Evolutionary conservation across 176 grass and related monocot genomes (phyloP).

Genomic region (Avena eriantha): DNA sequence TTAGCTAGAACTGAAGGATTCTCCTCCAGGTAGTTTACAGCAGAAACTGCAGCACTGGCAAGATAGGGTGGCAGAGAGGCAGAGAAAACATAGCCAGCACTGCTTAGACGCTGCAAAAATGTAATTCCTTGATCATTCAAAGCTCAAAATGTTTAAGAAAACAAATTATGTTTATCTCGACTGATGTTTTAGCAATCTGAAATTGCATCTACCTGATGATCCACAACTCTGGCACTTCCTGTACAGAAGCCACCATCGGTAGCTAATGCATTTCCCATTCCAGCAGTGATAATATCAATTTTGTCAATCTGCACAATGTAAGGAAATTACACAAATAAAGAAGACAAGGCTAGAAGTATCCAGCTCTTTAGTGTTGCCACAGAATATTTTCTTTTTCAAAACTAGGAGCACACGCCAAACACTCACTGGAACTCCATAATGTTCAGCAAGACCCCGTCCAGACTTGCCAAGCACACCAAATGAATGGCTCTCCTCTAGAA

Average conservation of each 20-base stretch:
- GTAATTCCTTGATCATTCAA: constrained; percentile 24
- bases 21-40: constrained; percentile 82
- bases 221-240: constrained; percentile 92
- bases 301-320: constrained; percentile 79
- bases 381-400: not conserved
- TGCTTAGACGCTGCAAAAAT: constrained; percentile 84
- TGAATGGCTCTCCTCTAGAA: constrained; percentile 94
- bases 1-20: constrained; percentile 76
- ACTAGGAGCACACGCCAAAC: not conserved
- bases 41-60: constrained; percentile 84
- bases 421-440: constrained; percentile 86
- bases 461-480: constrained; percentile 94
- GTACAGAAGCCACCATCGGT: constrained; percentile 97
- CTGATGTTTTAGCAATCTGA: constrained; percentile 18
- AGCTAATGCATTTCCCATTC: constrained; percentile 96
- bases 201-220: constrained; percentile 79
- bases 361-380: constrained; percentile 17
- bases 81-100: constrained; percentile 93
- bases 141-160: constrained; percentile 34
- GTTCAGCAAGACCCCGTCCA: constrained; percentile 91
- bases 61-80: constrained; percentile 97
- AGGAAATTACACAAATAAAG: constrained; percentile 35
- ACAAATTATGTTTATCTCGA: constrained; percentile 29
- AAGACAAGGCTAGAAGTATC: constrained; percentile 12
- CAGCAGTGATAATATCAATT: constrained; percentile 98